Evolutionary conservation across 768 basidiomycete genomes (phyloP), one percentile per base, ranked within the genome.

Genomic region (Pleurotus tuoliensis): DNA sequence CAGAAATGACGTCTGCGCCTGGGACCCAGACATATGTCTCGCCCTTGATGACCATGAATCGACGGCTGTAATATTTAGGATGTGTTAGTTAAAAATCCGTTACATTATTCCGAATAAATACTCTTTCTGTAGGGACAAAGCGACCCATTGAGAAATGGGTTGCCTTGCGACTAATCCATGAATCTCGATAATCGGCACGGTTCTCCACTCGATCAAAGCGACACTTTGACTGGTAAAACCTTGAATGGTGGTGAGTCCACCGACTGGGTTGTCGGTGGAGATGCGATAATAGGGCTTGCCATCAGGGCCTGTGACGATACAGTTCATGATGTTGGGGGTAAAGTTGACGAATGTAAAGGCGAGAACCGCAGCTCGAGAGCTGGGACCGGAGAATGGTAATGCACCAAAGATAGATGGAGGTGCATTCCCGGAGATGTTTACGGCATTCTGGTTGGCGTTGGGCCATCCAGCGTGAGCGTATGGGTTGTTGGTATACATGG

Each of bases 391-490:
- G 61, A 82, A 84, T 27, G 86, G 86, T 18, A 87, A 78, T 0
- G 84, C 84, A 8, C 86, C 86, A 61, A 81, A 83, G 58, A 86
- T 68, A 46, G 86, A 86, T 0, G 30, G 30, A 50, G 84, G 81
- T 4, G 75, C 64, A 27, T 57, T 55, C 34, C 59, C 57, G 5
- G 51, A 53, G 64, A 63, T 64, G 3, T 59, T 59, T 7, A 62
- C 53, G 20, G 69, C 70, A 20, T 61, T 63, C 8, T 64, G 64
- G 24, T 65, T 68, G 41, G 60, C 58, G 24, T 70, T 66, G n/a
- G 51, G 51, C 51, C 39, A 53, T 1, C 51, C 51, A 20, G 51
- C 51, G 24, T 53, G 56, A 4, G 58, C 46, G 63, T 73, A 79
- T 3, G 78, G 78, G 58, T 78, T 71, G 58, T 53, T 53, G 20